Evolutionary conservation across 768 basidiomycete genomes (phyloP).

Genomic region (Psilocybe cyanescens): DNA sequence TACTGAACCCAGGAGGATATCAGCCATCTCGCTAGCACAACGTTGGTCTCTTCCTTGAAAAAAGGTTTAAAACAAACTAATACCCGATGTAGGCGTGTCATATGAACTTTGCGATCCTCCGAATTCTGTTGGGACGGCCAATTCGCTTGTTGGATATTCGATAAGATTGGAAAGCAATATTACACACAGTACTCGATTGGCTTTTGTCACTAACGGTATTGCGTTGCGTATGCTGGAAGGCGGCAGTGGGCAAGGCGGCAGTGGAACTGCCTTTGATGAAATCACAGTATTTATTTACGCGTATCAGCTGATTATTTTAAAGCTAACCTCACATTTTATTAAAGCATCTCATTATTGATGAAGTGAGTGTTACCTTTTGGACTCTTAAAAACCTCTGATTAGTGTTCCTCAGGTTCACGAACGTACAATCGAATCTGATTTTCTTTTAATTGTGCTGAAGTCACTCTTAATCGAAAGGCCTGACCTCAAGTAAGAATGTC

Average conservation of each 20-base stretch:
- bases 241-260: conserved; percentile 68
- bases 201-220: conserved; percentile 94
- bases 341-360: conserved; percentile 94
- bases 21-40: conserved; percentile 94
- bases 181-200: conserved; percentile 74
- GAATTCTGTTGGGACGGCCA: conserved; percentile 73
- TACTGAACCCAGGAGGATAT: conserved; percentile 95
- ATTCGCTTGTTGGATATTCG: conserved; percentile 91
- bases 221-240: conserved; percentile 96
- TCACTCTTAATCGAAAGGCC: conserved; percentile 74
- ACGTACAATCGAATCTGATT: conserved; percentile 96
- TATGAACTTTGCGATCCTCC: conserved; percentile 87
- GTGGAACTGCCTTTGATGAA: conserved; percentile 88
- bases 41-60: conserved; percentile 39
- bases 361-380: conserved; percentile 47
- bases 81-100: conserved; percentile 60
- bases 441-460: conserved; percentile 92
- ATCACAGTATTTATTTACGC: conserved; percentile 69
- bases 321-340: background rate
- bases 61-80: conserved; percentile 4
- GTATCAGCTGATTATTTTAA: conserved; percentile 5
- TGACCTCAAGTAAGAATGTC: conserved; percentile 73
- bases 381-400: background rate
- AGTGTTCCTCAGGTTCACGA: conserved; percentile 77
- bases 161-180: conserved; percentile 91